Conservation (phyloP, 1,139 yeast genomes). For the Geotrichum candidum region DNA sequence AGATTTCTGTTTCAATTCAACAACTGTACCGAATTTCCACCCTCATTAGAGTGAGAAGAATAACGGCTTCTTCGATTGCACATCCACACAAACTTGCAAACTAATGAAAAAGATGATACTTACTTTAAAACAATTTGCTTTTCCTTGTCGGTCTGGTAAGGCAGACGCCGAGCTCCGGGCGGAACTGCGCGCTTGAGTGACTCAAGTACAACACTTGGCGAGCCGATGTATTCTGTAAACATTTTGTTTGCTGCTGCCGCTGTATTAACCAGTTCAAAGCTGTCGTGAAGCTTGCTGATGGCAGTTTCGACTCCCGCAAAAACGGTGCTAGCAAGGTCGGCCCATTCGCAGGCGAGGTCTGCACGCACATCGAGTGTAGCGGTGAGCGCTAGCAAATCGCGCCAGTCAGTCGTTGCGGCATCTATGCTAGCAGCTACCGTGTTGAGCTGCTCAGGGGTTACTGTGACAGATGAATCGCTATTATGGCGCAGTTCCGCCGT, state of each 20-base stretch:
- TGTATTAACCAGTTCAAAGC: conserved; percentile 32
- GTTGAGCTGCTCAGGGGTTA: conserved; percentile 36
- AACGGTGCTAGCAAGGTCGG: conserved; percentile 50
- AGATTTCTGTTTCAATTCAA: not conserved
- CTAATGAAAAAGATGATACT: not conserved
- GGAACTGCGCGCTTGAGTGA: not conserved
- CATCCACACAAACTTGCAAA: not conserved
- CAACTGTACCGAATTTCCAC: not conserved
- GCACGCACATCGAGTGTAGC: conserved; percentile 41
- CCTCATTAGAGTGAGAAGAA: not conserved
- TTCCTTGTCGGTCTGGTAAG: conserved; percentile 6
- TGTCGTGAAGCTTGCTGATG: conserved; percentile 42
- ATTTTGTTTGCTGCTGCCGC: conserved; percentile 24
- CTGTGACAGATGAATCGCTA: conserved; percentile 24
- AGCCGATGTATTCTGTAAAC: not conserved
- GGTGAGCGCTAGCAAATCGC: conserved; percentile 40
- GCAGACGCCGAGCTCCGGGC: not conserved
- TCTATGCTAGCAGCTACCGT: conserved; percentile 21
- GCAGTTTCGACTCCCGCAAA: conserved; percentile 49
- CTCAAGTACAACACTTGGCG: not conserved
- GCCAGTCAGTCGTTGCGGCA: conserved; percentile 29
- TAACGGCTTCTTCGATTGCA: not conserved
- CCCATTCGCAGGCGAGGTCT: conserved; percentile 52
- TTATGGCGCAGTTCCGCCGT: not conserved
- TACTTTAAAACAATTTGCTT: conserved; percentile 1